Conservation (phyloP, 768 basidiomycete genomes). For the Coprinellus micaceus region DNA sequence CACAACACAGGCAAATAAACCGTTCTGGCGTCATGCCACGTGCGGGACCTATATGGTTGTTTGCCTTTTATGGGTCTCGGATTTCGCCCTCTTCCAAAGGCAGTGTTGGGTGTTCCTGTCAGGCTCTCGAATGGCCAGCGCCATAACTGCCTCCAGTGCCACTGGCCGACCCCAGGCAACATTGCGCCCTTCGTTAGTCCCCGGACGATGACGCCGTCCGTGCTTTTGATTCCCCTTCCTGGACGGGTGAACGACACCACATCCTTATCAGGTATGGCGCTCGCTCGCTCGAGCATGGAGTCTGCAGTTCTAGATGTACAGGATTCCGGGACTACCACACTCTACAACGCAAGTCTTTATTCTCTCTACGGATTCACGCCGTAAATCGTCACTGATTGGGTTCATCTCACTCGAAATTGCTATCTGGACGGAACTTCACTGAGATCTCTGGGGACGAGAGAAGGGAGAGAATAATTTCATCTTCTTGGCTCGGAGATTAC, state of each 20-base stretch:
- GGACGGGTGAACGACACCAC: too few relatives aligned
- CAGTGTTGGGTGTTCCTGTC: not conserved
- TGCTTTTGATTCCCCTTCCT: too few relatives aligned
- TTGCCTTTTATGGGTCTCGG: not conserved
- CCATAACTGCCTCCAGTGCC: not conserved
- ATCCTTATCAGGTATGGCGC: too few relatives aligned
- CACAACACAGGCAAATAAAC: not conserved
- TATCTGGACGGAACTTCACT: not conserved
- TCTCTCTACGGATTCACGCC: not conserved
- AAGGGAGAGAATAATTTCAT: too few relatives aligned
- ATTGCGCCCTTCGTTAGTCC: too few relatives aligned
- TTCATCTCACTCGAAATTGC: not conserved
- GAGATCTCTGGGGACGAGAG: not conserved
- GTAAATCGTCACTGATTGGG: not conserved
- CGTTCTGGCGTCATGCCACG: not conserved
- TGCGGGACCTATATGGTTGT: not conserved
- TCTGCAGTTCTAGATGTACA: too few relatives aligned
- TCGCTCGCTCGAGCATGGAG: too few relatives aligned
- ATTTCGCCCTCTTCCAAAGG: not conserved
- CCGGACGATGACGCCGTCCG: too few relatives aligned
- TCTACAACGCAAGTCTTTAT: not conserved
- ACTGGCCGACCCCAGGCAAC: too few relatives aligned
- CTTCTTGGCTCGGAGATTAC: too few relatives aligned
- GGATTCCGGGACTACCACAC: not conserved
- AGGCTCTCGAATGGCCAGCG: too few relatives aligned